Conservation (phyloP, 1,284 basidiomycete species). For the Melampsora americana region DNA sequence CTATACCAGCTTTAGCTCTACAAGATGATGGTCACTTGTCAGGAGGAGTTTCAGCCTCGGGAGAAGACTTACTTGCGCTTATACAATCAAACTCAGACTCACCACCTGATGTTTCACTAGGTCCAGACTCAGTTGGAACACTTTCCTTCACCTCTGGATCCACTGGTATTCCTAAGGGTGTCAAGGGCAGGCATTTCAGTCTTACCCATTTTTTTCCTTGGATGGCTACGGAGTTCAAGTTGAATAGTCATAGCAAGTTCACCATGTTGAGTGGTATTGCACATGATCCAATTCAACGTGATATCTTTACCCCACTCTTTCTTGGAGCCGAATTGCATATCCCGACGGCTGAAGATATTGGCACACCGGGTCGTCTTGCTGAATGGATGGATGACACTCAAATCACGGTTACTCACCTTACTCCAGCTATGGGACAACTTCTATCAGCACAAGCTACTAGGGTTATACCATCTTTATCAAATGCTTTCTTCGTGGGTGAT, state of each 20-base stretch:
- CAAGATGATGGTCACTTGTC: conserved; percentile 63
- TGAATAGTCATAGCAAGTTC: conserved; percentile 75
- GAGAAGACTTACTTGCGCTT: conserved; percentile 54
- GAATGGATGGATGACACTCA: conserved; percentile 95
- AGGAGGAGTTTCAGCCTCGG: conserved; percentile 61
- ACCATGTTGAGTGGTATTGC: conserved; percentile 99
- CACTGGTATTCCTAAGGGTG: conserved; percentile 97
- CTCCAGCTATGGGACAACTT: conserved; percentile 98
- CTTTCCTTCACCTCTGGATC: conserved; percentile 96
- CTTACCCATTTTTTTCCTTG: conserved; percentile 99
- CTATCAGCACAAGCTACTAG: conserved; percentile 90
- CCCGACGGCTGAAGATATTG: conserved; percentile 95
- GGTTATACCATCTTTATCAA: conserved; percentile 78
- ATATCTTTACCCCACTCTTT: conserved; percentile 99
- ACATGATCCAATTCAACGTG: conserved; percentile 97
- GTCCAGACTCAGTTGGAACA: conserved; percentile 92
- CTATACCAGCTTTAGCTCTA: conserved; percentile 85
- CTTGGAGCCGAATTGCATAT: conserved; percentile 94
- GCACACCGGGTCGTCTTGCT: conserved; percentile 90
- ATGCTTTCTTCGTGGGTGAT: conserved; percentile 99
- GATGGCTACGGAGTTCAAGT: conserved; percentile 88
- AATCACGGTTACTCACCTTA: conserved; percentile 91
- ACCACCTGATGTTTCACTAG: conserved; percentile 76
- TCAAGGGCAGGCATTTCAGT: conserved; percentile 89
- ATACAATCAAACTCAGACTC: conserved; percentile 49